Percentiles rank a stretch among this genome's conserved stretches.
Conservation (phyloP, 495 filamentous ascomycete genomes). For the Aspergillus ostianus region DNA sequence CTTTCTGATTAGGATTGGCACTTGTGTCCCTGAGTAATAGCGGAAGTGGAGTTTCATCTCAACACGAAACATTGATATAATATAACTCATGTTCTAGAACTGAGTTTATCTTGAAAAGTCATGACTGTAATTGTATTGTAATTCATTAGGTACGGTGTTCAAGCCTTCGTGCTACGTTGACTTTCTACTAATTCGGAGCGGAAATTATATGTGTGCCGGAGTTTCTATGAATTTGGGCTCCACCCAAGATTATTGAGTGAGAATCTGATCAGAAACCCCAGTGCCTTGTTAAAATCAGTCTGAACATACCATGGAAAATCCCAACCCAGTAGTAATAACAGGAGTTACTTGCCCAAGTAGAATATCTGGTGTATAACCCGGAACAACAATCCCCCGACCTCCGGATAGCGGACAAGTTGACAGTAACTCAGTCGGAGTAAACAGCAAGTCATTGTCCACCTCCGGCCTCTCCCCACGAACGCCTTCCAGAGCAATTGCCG, state of each 20-base stretch:
- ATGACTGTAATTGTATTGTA: not conserved
- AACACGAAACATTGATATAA: not conserved
- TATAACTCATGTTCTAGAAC: not conserved
- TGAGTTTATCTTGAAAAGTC: not conserved
- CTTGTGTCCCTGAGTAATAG: not conserved
- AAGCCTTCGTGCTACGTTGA: too few species aligned
- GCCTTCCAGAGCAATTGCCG: slow-evolving; percentile 5
- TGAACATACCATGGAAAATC: too few species aligned
- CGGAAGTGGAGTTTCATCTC: not conserved
- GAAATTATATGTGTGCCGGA: too few species aligned
- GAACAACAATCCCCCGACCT: slow-evolving; percentile 40
- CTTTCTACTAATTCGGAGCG: too few species aligned
- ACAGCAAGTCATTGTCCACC: slow-evolving; percentile 6
- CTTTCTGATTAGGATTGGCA: not conserved
- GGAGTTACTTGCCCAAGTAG: too few species aligned
- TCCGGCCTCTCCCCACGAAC: slow-evolving; percentile 1
- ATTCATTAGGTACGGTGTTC: not conserved
- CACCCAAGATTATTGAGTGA: not conserved
- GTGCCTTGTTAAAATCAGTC: too few species aligned
- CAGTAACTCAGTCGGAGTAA: slow-evolving; percentile 27
- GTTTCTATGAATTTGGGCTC: too few species aligned
- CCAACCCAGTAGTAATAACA: not conserved
- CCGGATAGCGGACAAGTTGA: slow-evolving; percentile 41
- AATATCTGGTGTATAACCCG: slow-evolving; percentile 20
- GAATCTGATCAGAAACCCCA: too few species aligned